These are phyloP conservation scores for Amphirosellinia nigrospora DNA, from an alignment of 495 filamentous ascomycete genomes.

Conservation along the genomic window DNA sequence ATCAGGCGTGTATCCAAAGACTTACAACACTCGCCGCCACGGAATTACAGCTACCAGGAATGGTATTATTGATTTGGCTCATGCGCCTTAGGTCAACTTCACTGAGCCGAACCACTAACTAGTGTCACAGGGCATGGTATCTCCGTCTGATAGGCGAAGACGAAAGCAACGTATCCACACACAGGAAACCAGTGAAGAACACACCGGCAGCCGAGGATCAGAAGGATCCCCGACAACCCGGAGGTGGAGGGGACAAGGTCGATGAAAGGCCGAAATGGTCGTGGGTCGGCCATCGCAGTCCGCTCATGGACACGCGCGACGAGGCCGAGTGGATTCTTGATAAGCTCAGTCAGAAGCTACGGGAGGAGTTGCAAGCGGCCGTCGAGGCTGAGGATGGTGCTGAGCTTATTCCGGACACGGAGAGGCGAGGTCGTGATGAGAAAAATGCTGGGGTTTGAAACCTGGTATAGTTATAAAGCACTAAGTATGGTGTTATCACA, in stretches of 20 bases:
- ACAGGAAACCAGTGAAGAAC: slow-evolving; percentile 39
- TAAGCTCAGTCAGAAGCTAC: slow-evolving; percentile 61
- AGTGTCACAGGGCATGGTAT: slow-evolving; percentile 62
- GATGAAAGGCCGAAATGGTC: slow-evolving; percentile 60
- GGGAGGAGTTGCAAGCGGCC: slow-evolving; percentile 54
- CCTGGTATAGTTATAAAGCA: not conserved
- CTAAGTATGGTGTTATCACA: not conserved
- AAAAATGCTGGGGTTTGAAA: not conserved
- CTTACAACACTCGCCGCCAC: slow-evolving; percentile 61
- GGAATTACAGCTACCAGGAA: slow-evolving; percentile 77
- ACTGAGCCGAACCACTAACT: slow-evolving; percentile 10
- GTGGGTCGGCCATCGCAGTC: slow-evolving; percentile 76
- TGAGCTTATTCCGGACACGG: slow-evolving; percentile 18
- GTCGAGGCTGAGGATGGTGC: slow-evolving; percentile 25
- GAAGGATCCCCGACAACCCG: not conserved
- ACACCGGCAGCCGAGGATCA: slow-evolving; percentile 12
- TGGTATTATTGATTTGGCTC: slow-evolving; percentile 54
- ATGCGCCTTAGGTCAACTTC: not conserved
- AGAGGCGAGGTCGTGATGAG: slow-evolving; percentile 30
- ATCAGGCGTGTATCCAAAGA: slow-evolving; percentile 70
- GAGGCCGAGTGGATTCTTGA: slow-evolving; percentile 86
- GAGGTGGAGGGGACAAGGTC: slow-evolving; percentile 5
- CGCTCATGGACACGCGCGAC: slow-evolving; percentile 72
- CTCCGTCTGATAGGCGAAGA: slow-evolving; percentile 77
- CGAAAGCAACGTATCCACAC: slow-evolving; percentile 54